Percentiles rank a stretch among this genome's conserved stretches.
phyloP scores from a whole-genome alignment of 1,139 yeast genomes.

The Blastobotrys apis region DNA sequence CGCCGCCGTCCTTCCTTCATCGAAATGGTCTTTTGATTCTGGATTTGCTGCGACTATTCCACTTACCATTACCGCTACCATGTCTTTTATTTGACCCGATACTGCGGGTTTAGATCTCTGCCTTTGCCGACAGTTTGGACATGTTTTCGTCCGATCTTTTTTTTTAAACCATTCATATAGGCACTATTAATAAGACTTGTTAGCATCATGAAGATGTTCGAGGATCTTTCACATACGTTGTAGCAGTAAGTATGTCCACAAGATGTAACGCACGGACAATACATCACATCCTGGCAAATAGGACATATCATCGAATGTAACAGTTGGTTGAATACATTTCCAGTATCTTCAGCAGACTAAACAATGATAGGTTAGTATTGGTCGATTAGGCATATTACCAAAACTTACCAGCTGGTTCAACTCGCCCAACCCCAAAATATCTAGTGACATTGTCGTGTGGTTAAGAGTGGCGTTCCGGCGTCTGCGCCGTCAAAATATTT shows the following conservation, averaged over 20 bases:
- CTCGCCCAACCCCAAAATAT: too few species aligned
- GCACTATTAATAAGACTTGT: conserved; percentile 20
- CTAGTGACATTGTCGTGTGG: too few species aligned
- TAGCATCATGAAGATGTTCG: not conserved
- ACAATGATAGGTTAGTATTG: too few species aligned
- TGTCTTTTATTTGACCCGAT: conserved; percentile 20
- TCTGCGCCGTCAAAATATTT: too few species aligned
- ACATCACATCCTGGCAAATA: conserved; percentile 35
- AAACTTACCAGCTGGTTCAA: not conserved
- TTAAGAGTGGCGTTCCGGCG: too few species aligned
- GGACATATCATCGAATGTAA: conserved; percentile 30
- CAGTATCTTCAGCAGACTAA: not conserved
- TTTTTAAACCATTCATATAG: conserved; percentile 28
- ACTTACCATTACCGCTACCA: conserved; percentile 16
- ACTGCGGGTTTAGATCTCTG: conserved; percentile 22
- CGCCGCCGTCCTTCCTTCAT: conserved; percentile 16
- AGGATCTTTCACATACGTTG: conserved; percentile 22
- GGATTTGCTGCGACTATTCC: conserved; percentile 17
- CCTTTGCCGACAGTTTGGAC: conserved; percentile 28
- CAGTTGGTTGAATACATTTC: conserved; percentile 19
- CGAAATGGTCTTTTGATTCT: conserved; percentile 10
- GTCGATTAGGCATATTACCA: too few species aligned
- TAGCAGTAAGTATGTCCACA: conserved; percentile 38
- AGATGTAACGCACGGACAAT: conserved; percentile 32
- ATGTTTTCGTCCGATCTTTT: conserved; percentile 19